Base-by-base conservation (phyloP, 164 flowering plant genomes). In the Vitis riparia region DNA sequence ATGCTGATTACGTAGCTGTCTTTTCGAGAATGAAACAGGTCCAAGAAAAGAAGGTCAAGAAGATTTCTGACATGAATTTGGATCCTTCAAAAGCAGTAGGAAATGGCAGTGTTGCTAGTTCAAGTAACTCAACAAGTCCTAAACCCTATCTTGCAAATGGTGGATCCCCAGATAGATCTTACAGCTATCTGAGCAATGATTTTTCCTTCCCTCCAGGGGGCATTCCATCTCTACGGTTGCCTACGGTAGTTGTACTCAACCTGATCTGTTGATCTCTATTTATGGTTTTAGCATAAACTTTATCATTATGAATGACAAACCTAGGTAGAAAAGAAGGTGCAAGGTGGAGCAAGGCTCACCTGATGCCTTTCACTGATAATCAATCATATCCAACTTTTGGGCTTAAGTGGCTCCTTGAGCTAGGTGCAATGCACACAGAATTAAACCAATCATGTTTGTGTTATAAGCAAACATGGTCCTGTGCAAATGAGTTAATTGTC, bases 31-130 rank as follows among this genome's bases (percentile, higher is more conserved):
- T 74, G 71, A 62, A 50, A 67, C 89, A 96, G 99, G 97, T 96
- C 59, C 98, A 93, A 81, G 99, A 96, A 79, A 96, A 92, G 82
- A 96, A 93, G 86, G 83, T 93, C 65, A 96, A 93, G 81, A 96
- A 91, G 77, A 71, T 96, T 60, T 72, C 89, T 74, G 94, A 89
- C 9, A 89, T 93, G 92, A 96, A 93, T 87, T 65, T 90, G 67
- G 97, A 91, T 69, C 83, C 88, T 60, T 79, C 87, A 58, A 89
- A 86, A 80, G 76, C 82, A 70, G 73, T 75, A 55, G 93, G 86
- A 80, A 91, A 96, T 84, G 93, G 97, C 52, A 81, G 79, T 73
- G 51, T 84, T 81, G 84, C 91, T 62, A 81, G 86, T 75, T 81
- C 99, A 73, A 90, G 92, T 78, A 77, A 67, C 69, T 79, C 89